Percentiles rank a stretch among this genome's conserved stretches.
phyloP scores from a whole-genome alignment of 2,329 filamentous ascomycete genomes.

The Aureobasidium zeae region DNA sequence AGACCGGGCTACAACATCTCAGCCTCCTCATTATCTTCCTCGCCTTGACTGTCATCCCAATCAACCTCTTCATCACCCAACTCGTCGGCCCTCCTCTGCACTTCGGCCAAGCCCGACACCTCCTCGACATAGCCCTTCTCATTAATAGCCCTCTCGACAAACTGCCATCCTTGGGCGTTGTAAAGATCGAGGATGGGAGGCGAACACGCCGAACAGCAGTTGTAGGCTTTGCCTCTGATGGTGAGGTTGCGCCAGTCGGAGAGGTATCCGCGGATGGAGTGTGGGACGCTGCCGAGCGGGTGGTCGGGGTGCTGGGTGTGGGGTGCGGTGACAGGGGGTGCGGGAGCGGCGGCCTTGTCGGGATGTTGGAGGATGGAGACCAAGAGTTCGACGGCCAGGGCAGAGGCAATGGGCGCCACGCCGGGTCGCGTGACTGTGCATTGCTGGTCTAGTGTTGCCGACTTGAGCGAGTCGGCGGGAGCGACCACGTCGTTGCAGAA shows the following conservation, averaged over 20 bases:
- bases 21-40: conserved; percentile 43
- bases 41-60: conserved; percentile 42
- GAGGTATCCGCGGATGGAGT: conserved; percentile 71
- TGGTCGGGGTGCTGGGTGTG: conserved; percentile 21
- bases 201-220: conserved; percentile 74
- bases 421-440: conserved; percentile 95
- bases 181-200: conserved; percentile 60
- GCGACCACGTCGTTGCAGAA: conserved; percentile 98
- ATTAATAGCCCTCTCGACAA: conserved; percentile 63
- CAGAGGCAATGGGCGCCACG: conserved; percentile 84
- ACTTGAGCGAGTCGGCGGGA: conserved; percentile 85
- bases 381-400: conserved; percentile 80
- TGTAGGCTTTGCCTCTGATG: conserved; percentile 65
- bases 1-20: conserved; percentile 34
- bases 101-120: conserved; percentile 62
- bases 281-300: conserved; percentile 64
- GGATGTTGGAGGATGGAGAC: conserved; percentile 72
- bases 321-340: conserved; percentile 19
- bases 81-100: conserved; percentile 44
- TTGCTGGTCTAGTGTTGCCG: conserved; percentile 92
- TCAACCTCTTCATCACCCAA: conserved; percentile 42
- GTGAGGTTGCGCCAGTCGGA: conserved; percentile 64
- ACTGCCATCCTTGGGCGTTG: conserved; percentile 60
- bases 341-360: conserved; percentile 32
- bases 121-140: conserved; percentile 73